Conservation (phyloP, 2,329 filamentous ascomycete genomes). For the Pleoardoris graminearum region DNA sequence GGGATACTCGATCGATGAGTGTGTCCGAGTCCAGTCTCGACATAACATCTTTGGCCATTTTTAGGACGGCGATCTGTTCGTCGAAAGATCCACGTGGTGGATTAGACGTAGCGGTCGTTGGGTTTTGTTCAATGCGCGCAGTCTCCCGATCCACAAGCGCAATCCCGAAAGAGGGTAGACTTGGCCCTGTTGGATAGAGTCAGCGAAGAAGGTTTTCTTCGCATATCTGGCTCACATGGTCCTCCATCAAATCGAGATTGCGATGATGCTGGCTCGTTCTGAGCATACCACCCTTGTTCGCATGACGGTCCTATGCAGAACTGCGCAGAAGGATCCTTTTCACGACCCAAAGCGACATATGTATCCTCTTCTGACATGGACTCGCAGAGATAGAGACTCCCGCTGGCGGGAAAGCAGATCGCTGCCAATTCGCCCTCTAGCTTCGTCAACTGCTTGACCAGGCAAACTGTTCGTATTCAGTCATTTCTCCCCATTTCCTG, state of each 20-base stretch:
- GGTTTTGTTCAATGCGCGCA: conserved; percentile 12
- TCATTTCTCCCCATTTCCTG: conserved; percentile 36
- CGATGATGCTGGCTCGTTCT: not conserved
- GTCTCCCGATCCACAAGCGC: conserved; percentile 25
- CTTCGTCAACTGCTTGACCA: conserved; percentile 33
- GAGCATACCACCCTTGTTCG: conserved; percentile 16
- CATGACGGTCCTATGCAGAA: conserved; percentile 28
- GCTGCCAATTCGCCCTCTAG: conserved; percentile 30
- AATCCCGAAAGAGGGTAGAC: conserved; percentile 21
- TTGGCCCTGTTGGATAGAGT: conserved; percentile 20
- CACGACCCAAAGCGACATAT: conserved; percentile 10
- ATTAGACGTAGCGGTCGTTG: not conserved
- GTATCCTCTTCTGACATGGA: conserved; percentile 13
- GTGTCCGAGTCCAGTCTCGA: not conserved
- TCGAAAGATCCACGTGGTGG: conserved; percentile 9
- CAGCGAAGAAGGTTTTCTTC: not conserved
- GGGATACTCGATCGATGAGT: not conserved
- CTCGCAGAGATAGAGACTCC: conserved; percentile 38
- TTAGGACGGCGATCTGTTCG: conserved; percentile 7
- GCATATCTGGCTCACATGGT: conserved; percentile 19
- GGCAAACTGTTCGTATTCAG: conserved; percentile 21
- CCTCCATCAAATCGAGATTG: conserved; percentile 13
- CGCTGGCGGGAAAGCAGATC: conserved; percentile 31
- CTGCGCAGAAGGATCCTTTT: conserved; percentile 13
- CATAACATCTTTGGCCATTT: conserved; percentile 11